Base-by-base conservation (phyloP, 2,329 filamentous ascomycete genomes). In the Hansfordia pulvinata region DNA sequence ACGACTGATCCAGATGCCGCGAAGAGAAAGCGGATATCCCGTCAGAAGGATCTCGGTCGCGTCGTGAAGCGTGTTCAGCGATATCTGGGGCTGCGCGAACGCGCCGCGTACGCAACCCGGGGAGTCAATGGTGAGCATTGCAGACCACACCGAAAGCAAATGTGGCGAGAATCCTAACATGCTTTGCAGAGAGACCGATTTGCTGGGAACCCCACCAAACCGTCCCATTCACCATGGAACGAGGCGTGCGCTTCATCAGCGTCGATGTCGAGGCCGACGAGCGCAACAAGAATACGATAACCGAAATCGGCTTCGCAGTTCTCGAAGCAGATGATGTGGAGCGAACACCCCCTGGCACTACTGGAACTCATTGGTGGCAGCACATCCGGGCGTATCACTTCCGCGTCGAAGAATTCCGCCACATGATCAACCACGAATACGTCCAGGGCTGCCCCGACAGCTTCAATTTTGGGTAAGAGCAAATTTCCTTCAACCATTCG, bases 201-300 rank as follows among this genome's bases (percentile, higher is more conserved):
- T n/a, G n/a, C n/a, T n/a, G n/a, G n/a, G n/a, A n/a, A n/a, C n/a
- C n/a, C n/a, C n/a, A n/a, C n/a, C n/a, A n/a, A n/a, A n/a, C n/a
- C n/a, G n/a, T n/a, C n/a, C n/a, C n/a, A n/a, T n/a, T n/a, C n/a
- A n/a, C n/a, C n/a, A n/a, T n/a, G n/a, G n/a, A n/a, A n/a, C n/a
- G n/a, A n/a, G n/a, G n/a, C n/a, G 62, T 71, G 1, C 62, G 92
- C 6, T 78, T 94, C 38, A 60, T 93, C 31, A 73, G 69, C 34
- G 60, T 96, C 23, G 90, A 98, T 40, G 58, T 90, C 17, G 90
- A 98, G 50, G 74, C 77, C 2, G 82, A 76, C 31, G 90, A 98
- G 48, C 53, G 55, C 13, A 59, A 69, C 23, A 67, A 72, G 9
- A 56, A 62, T 18, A 58, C 69, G 9, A 65, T 96, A 31, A 93